These are phyloP conservation scores for Leptosphaerulina australis DNA, from an alignment of 2,329 filamentous ascomycete species.

Conservation along the genomic window DNA sequence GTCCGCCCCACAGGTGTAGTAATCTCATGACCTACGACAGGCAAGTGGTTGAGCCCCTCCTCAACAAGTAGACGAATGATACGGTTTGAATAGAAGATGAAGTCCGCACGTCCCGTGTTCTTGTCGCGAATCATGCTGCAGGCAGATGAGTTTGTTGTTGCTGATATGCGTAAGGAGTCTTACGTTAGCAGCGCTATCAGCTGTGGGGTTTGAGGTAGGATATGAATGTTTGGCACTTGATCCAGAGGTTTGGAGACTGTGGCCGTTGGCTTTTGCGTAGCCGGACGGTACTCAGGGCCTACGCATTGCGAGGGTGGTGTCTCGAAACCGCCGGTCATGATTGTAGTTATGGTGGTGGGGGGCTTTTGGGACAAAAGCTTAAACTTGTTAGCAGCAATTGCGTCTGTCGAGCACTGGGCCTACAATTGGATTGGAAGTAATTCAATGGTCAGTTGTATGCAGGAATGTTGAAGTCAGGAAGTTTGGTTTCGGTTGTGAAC, in stretches of 20 bases:
- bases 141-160: conserved; percentile 13
- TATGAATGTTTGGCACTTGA: conserved; percentile 80
- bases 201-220: conserved; percentile 91
- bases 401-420: background rate
- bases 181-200: conserved; percentile 97
- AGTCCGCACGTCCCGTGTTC: conserved; percentile 88
- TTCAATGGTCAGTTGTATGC: background rate
- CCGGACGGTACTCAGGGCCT: conserved; percentile 78
- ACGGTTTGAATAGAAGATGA: conserved; percentile 98
- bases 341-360: conserved; percentile 7
- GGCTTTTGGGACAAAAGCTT: background rate
- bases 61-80: conserved; percentile 97
- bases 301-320: conserved; percentile 64
- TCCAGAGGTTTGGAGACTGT: conserved; percentile 84
- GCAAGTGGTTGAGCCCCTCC: conserved; percentile 95
- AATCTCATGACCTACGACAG: conserved; percentile 85
- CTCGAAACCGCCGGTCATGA: conserved; percentile 39
- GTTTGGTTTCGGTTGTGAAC: conserved; percentile 8
- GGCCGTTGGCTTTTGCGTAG: conserved; percentile 79
- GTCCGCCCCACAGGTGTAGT: conserved; percentile 87
- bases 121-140: conserved; percentile 91
- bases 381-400: background rate
- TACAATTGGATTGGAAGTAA: conserved; percentile 1
- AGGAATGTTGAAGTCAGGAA: conserved; percentile 2
- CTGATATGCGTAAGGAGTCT: conserved; percentile 52